phyloP scores from a whole-genome alignment of 2,329 filamentous ascomycete genomes.

The Thelonectria rubi region DNA sequence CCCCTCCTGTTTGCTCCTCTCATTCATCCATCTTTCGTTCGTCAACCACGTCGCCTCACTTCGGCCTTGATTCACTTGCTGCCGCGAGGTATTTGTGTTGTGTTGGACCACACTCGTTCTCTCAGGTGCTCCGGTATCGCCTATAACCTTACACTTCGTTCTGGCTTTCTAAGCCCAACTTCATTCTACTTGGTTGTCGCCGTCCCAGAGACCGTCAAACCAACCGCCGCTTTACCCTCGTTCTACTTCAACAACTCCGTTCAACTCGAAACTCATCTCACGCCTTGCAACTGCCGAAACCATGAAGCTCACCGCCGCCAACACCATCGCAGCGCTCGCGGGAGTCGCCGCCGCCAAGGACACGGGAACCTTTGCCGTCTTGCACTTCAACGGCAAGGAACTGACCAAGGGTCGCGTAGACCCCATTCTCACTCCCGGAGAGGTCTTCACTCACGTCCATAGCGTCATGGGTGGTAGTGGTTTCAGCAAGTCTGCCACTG shows the following conservation, averaged over 20 bases:
- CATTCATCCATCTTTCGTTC: conserved; percentile 33
- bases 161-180: conserved; percentile 26
- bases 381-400: conserved; percentile 73
- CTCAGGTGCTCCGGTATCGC: conserved; percentile 50
- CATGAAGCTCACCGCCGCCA: conserved; percentile 49
- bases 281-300: conserved; percentile 14
- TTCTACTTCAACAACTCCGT: conserved; percentile 14
- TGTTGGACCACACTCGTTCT: conserved; percentile 41
- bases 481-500: conserved; percentile 70
- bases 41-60: conserved; percentile 33
- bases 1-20: conserved; percentile 44
- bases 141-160: conserved; percentile 30
- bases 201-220: conserved; percentile 37
- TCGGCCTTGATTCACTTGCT: conserved; percentile 34
- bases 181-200: conserved; percentile 34
- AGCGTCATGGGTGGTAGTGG: conserved; percentile 75
- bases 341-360: conserved; percentile 52
- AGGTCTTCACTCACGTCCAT: conserved; percentile 70
- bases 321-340: conserved; percentile 51
- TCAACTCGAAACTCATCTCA: conserved; percentile 11
- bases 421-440: conserved; percentile 72
- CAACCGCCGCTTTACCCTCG: conserved; percentile 20
- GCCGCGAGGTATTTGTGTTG: conserved; percentile 25
- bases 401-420: conserved; percentile 71
- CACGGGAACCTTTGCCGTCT: conserved; percentile 70